Base-by-base conservation (phyloP, 768 basidiomycete species). In the Gautieria morchelliformis region DNA sequence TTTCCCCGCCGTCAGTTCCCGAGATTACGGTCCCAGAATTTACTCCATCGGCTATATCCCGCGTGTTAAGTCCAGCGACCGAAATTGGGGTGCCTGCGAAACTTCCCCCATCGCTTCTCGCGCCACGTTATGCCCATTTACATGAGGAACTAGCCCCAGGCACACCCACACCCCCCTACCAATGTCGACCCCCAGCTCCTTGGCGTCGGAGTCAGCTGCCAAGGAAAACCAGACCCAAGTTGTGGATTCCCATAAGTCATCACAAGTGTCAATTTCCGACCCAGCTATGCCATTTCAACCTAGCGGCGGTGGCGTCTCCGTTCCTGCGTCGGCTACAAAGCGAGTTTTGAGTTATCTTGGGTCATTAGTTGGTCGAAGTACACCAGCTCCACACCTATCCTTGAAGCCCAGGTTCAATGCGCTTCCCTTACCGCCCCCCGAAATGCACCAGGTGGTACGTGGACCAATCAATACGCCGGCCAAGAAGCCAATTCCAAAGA, bases 381-480 rank as follows among this genome's bases (percentile, higher is more conserved):
- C 24, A 19, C 48, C 20, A 44, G 15, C 19, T n/a, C 65, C 4
- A 48, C 64, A 19, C 11, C 64, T 56, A 14, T 44, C 10, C n/a
- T 19, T 64, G 2, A 68, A 64, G 33, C 76, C 73, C 0, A 17
- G 27, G 17, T 20, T 39, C 27, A 32, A 57, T 4, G 75, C 79
- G 4, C 73, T 82, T 6, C 78, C 35, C 11, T 32, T 80, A 1
- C 73, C 44, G 12, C 84, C 84, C 0, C 72, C 71, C 8, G 80
- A 78, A 37, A 56, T 81, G 19, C 71, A 78, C 17, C 70, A 71
- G 57, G 78, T 79, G 55, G 66, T 68, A 15, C 78, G 84, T 2
- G 77, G 73, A 5, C 84, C 83, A 1, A 73, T 88, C 14, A 63
- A 67, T 14, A 87, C 87, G 0, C 87, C 86, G 4, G 75, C 69